These are phyloP conservation scores for Xylaria palmicola DNA, from an alignment of 495 filamentous ascomycete genomes.

Conservation along the genomic window DNA sequence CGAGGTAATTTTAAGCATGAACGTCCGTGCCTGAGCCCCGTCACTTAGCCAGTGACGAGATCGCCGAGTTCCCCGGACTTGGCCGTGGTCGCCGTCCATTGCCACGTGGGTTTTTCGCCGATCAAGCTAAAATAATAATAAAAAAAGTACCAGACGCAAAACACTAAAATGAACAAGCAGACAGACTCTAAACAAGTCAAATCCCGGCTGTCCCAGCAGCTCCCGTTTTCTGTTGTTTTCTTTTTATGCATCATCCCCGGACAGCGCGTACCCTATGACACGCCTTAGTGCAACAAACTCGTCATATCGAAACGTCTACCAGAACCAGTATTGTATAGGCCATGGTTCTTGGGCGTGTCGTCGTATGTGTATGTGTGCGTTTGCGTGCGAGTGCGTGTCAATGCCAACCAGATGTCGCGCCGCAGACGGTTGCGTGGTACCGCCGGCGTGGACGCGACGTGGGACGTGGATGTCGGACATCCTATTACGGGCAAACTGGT, in stretches of 20 bases:
- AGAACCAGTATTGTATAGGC: not conserved
- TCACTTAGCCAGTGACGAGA: not conserved
- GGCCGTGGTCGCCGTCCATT: conserved; percentile 9
- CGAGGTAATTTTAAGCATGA: not conserved
- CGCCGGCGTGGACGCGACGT: not conserved
- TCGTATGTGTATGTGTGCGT: not conserved
- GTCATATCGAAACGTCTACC: not conserved
- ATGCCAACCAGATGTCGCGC: not conserved
- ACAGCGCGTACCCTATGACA: not conserved
- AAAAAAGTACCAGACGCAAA: not conserved
- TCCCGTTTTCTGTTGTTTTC: not conserved
- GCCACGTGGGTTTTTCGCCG: not conserved
- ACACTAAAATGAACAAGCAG: not conserved
- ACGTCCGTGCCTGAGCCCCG: no score
- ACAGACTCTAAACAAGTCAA: not conserved
- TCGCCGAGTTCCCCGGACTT: not conserved
- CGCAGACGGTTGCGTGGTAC: not conserved
- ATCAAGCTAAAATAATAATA: not conserved
- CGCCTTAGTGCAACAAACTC: not conserved
- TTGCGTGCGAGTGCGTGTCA: not conserved
- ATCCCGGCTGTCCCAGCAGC: not conserved
- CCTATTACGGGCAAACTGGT: no score
- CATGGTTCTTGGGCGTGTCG: not conserved
- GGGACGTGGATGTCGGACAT: not conserved
- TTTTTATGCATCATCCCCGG: conserved; percentile 2